Base-by-base conservation (phyloP, 208 protist genomes). In the Crithidia fasciculata region DNA sequence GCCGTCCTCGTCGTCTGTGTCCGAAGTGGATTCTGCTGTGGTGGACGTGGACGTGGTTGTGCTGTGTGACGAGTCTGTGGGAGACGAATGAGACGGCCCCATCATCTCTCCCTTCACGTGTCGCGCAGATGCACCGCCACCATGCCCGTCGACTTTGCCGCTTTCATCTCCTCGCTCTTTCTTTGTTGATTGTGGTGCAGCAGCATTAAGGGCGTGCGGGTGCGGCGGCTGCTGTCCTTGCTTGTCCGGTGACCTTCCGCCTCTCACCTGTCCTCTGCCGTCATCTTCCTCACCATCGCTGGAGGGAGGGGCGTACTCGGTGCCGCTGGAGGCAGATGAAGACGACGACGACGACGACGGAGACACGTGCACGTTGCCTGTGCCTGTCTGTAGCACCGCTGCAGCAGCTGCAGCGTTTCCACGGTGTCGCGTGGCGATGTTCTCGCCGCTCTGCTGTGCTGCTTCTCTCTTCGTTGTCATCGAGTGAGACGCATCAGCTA, bases 241-340 rank as follows among this genome's bases (percentile, higher is more conserved):
- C 28, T 28, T 28, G 28, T 28, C 28, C 28, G 28, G 28, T 28
- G 28, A 28, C 28, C 28, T 1, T 28, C 28, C 28, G 28, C 28
- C 28, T 28, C 1, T 28, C 28, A 2, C 28, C 28, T 28, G 28
- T 28, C 28, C 28, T 28, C 28, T 28, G 28, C 28, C 28, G 28
- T 28, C 28, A 28, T 28, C 28, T 28, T 28, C 28, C 28, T 28
- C 28, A 0, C 28, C 28, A 28, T 1, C 28, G 28, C 12, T 39
- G 12, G 57, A 64, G 43, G 67, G 67, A 5, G 67, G 43, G 4
- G 55, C 67, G 67, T 72, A 72, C 15, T 72, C 67, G 56, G 67
- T 72, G 67, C 54, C 67, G 41, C 67, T 72, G 4, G 67, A 64
- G 40, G 53, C 2, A 16, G 60, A 5, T 56, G 62, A 45, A 2